Evolutionary conservation across 371 early-diverging fungal genomes (phyloP), one percentile per base, ranked within the genome.

Genomic region (Rhizopus delemar): DNA sequence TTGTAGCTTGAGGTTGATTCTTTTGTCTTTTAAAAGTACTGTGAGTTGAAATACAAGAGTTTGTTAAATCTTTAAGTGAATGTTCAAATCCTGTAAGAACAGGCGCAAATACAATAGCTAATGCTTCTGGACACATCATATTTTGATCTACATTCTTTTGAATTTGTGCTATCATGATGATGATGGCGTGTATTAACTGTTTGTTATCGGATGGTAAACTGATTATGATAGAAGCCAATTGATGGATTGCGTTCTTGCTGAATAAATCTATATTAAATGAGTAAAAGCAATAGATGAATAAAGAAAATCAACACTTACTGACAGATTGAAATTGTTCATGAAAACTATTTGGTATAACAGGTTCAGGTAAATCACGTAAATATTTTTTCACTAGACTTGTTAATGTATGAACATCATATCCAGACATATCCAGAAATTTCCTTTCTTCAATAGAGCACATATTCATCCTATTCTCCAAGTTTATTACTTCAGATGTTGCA

Each of bases 81-180:
- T 74, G 70, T 28, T 79, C 76, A 31, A 74, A 69, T 1, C 77
- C 77, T 9, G 75, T 72, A 43, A 72, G 72, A 8, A 76, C 70
- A 8, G 80, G 80, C 3, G 80, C 80, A 48, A 79, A 62, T 0
- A 79, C 76, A 29, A 74, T 70, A 8, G 80, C 76, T 13, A 79
- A 52, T 9, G 80, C 74, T 53, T 79, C 76, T 1, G 76, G 74
- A 34, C 63, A 59, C 80, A 79, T 79, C 64, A 65, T 66, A 29
- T 79, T 79, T 8, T 51, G 8, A 3, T 65, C 31, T 2, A 58
- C 66, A 43, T 72, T 54, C 0, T 64, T 51, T 56, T 76, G 74
- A 3, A 79, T 63, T 15, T 43, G 46, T 0, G 67, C 55, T 9
- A 63, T 56, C 16, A 76, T 63, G 3, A 69, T 34, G 5, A 79